These are phyloP conservation scores for Beauveria sp. DNA, from an alignment of 2,329 filamentous ascomycete genomes.

Conservation along the genomic window DNA sequence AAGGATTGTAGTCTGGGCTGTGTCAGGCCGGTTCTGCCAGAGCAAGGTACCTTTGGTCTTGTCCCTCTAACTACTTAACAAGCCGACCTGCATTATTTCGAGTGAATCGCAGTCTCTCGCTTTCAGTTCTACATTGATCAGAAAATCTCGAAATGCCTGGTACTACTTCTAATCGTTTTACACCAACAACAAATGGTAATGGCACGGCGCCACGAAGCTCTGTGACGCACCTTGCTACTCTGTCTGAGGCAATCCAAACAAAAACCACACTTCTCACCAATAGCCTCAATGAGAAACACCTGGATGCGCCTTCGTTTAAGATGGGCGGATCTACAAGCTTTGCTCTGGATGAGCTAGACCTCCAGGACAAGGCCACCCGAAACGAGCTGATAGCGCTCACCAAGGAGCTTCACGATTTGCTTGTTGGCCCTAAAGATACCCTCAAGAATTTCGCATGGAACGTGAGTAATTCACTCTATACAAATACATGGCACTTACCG, in stretches of 20 bases:
- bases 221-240: slow-evolving; percentile 13
- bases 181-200: neutral
- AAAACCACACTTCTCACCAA: slow-evolving; percentile 16
- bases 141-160: neutral
- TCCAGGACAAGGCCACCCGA: neutral
- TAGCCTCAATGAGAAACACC: slow-evolving; percentile 13
- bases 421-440: slow-evolving; percentile 16
- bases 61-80: neutral
- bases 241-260: slow-evolving; percentile 15
- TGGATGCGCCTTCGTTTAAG: slow-evolving; percentile 16
- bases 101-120: too few relatives aligned
- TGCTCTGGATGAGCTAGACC: slow-evolving; percentile 6
- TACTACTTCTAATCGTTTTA: neutral
- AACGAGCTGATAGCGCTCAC: slow-evolving; percentile 17
- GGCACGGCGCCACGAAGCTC: slow-evolving; percentile 3
- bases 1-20: neutral
- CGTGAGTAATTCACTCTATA: neutral
- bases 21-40: neutral
- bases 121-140: neutral
- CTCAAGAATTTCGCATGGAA: slow-evolving; percentile 10
- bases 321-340: slow-evolving; percentile 16
- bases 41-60: neutral
- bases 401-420: slow-evolving; percentile 17
- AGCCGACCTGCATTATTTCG: neutral
- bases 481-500: neutral